These are phyloP conservation scores for Penicillium dipodomyicola DNA, from an alignment of 495 filamentous ascomycete species.

Conservation along the genomic window DNA sequence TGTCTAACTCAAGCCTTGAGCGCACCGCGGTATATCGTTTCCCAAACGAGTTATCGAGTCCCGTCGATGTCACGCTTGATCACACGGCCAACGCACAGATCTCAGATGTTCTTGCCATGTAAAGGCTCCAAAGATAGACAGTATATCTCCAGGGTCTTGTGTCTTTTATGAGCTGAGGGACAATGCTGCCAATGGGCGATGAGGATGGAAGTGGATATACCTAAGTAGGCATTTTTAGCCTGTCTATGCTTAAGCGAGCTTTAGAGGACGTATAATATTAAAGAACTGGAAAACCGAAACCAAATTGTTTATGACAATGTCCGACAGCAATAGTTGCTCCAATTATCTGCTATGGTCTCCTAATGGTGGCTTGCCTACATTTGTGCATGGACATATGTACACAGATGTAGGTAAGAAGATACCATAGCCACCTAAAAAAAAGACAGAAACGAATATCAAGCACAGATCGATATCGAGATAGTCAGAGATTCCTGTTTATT, in stretches of 20 bases:
- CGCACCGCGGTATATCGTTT: conserved; percentile 33
- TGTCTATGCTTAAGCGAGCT: not conserved
- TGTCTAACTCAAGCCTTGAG: conserved; percentile 17
- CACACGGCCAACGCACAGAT: not conserved
- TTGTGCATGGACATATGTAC: too few species aligned
- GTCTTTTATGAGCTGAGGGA: not conserved
- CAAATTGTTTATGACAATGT: not conserved
- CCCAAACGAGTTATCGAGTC: conserved; percentile 42
- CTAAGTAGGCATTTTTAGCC: not conserved
- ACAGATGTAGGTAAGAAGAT: not conserved
- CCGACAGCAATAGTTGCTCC: not conserved
- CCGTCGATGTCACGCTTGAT: conserved; percentile 16
- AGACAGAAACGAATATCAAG: not conserved
- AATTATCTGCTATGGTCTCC: not conserved
- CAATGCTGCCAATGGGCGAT: not conserved
- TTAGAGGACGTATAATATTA: not conserved
- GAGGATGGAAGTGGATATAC: not conserved
- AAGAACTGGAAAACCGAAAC: not conserved
- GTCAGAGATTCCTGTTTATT: not conserved
- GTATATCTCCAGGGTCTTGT: not conserved
- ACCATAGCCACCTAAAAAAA: not conserved
- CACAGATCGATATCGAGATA: not conserved
- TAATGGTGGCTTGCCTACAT: not conserved
- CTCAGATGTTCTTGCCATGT: not conserved
- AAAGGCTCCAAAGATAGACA: not conserved